phyloP scores from a whole-genome alignment of 2,329 filamentous ascomycete genomes.

The Simplicillium aogashimaense region DNA sequence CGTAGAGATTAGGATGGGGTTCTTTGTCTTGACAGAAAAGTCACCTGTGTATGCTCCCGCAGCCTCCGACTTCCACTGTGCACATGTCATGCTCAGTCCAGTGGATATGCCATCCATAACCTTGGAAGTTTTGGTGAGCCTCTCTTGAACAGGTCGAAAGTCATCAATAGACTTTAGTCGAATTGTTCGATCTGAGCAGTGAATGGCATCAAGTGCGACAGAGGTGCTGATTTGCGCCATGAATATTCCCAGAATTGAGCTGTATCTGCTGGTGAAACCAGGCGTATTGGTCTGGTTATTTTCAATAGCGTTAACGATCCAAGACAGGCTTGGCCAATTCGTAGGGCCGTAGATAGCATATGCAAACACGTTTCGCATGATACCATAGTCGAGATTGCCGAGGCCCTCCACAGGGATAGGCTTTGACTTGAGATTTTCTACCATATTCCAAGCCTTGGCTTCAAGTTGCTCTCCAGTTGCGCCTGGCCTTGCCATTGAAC shows the following conservation, averaged over 20 bases:
- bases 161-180: slow-evolving; percentile 16
- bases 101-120: slow-evolving; percentile 14
- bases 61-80: slow-evolving; percentile 25
- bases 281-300: background rate
- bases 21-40: slow-evolving; percentile 20
- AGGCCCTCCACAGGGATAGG: slow-evolving; percentile 13
- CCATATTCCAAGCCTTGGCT: slow-evolving; percentile 16
- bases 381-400: slow-evolving; percentile 14
- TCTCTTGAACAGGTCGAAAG: slow-evolving; percentile 14
- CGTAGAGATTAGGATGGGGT: slow-evolving; percentile 25
- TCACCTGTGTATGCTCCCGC: slow-evolving; percentile 23
- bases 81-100: slow-evolving; percentile 16
- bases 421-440: slow-evolving; percentile 16
- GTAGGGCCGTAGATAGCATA: slow-evolving; percentile 12
- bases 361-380: slow-evolving; percentile 11
- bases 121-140: slow-evolving; percentile 14
- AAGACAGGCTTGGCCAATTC: slow-evolving; percentile 7
- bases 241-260: background rate
- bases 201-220: slow-evolving; percentile 15
- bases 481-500: no score
- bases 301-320: background rate
- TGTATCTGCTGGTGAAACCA: background rate
- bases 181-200: slow-evolving; percentile 22
- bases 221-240: background rate
- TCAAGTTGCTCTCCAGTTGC: slow-evolving; percentile 14